Conservation (phyloP, 2,329 filamentous ascomycete species). For the Plenodomus biglobosus region DNA sequence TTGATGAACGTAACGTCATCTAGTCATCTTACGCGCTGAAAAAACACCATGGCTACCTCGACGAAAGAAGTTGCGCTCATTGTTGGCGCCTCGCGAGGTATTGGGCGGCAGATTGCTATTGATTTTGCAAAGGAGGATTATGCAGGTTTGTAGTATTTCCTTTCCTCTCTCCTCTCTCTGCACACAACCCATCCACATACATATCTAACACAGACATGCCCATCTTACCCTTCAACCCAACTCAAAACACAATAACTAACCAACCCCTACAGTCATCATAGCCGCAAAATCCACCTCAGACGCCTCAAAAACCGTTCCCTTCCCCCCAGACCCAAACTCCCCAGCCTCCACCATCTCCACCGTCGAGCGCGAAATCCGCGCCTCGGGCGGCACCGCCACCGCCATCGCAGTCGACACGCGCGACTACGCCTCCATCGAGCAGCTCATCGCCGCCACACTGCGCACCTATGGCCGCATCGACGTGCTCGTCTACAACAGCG, state of each 20-base stretch:
- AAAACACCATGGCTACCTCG: slow-evolving; percentile 17
- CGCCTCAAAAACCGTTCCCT: slow-evolving; percentile 57
- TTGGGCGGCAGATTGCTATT: slow-evolving; percentile 77
- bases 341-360: slow-evolving; percentile 75
- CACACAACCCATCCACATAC: too few species aligned
- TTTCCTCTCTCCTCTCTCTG: too few species aligned
- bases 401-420: slow-evolving; percentile 72
- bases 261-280: slow-evolving; percentile 65
- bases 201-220: too few species aligned
- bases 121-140: slow-evolving; percentile 73
- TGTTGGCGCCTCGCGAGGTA: slow-evolving; percentile 75
- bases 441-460: slow-evolving; percentile 61
- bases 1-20: too few species aligned
- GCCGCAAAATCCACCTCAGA: slow-evolving; percentile 74
- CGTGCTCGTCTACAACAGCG: slow-evolving; percentile 78
- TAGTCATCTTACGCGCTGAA: too few species aligned
- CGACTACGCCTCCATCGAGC: slow-evolving; percentile 61
- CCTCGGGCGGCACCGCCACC: slow-evolving; percentile 64
- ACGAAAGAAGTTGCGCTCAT: slow-evolving; percentile 65
- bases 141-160: slow-evolving; percentile 54
- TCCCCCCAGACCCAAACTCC: slow-evolving; percentile 78
- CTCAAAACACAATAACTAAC: slow-evolving; percentile 5
- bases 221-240: neutral
- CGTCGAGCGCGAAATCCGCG: slow-evolving; percentile 71
- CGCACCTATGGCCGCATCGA: slow-evolving; percentile 65